Percentiles rank a stretch among this genome's conserved stretches.
Conservation (phyloP, 805 yeast genomes). For the Sungouiella blattae region DNA sequence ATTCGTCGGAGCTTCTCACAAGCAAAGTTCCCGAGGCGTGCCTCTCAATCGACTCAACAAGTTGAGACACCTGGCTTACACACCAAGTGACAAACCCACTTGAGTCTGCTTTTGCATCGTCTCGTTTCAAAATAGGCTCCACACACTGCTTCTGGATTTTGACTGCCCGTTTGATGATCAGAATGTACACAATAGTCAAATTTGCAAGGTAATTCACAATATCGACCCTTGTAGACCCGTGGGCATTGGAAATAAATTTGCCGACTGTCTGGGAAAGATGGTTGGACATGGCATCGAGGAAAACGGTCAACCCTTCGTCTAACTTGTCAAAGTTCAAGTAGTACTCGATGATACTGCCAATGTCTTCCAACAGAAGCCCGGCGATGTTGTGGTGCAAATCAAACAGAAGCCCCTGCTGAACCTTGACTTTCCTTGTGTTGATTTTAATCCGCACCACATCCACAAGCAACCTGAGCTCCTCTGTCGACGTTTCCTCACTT, state of each 20-base stretch:
- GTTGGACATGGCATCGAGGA: constrained; percentile 32
- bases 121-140: constrained; percentile 29
- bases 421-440: constrained; percentile 31
- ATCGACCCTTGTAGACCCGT: constrained; percentile 42
- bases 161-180: constrained; percentile 46
- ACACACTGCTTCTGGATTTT: constrained; percentile 52
- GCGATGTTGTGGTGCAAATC: constrained; percentile 35
- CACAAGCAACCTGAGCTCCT: constrained; percentile 28
- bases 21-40: constrained; percentile 61
- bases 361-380: constrained; percentile 25
- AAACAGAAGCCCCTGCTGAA: constrained; percentile 35
- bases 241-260: constrained; percentile 33
- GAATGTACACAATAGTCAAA: constrained; percentile 35
- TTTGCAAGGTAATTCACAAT: constrained; percentile 39
- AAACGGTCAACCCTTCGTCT: constrained; percentile 33
- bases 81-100: constrained; percentile 71
- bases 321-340: constrained; percentile 34
- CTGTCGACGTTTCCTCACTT: constrained; percentile 14
- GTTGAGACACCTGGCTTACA: constrained; percentile 56
- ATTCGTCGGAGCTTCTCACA: constrained; percentile 7
- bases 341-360: constrained; percentile 32
- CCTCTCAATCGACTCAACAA: constrained; percentile 57
- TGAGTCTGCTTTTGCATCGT: constrained; percentile 30
- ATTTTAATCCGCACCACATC: constrained; percentile 43
- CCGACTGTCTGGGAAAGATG: constrained; percentile 31